Evolutionary conservation across 768 basidiomycete genomes (phyloP).

Genomic region (Hydnomerulius pinastri): DNA sequence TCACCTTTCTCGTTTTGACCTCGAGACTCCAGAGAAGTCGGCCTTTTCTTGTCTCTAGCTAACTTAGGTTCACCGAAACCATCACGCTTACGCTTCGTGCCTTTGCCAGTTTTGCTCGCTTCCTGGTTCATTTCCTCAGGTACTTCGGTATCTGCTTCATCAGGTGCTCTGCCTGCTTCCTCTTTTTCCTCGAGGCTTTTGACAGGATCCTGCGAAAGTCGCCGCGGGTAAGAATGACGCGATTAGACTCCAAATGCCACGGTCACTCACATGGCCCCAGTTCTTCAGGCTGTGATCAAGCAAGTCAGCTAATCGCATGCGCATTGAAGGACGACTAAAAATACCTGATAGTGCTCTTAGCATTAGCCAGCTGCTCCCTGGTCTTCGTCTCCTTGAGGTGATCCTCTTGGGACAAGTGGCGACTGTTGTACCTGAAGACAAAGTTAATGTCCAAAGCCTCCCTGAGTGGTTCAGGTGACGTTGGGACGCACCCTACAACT

Average conservation of each 20-base stretch:
- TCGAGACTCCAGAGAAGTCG: not conserved
- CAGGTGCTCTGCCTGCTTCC: not conserved
- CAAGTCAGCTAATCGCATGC: not conserved
- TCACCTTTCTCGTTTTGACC: not conserved
- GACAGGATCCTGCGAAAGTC: conserved; percentile 26
- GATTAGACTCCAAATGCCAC: no score
- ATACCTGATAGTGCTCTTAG: conserved; percentile 36
- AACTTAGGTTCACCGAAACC: not conserved
- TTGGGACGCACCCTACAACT: conserved; percentile 28
- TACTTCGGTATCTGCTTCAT: not conserved
- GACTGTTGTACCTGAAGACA: conserved; percentile 28
- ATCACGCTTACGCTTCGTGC: conserved; percentile 15
- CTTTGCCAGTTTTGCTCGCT: not conserved
- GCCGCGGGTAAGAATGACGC: not conserved
- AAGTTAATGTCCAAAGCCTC: no score
- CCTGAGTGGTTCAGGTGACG: not conserved
- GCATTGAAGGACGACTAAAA: conserved; percentile 5
- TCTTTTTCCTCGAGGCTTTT: conserved; percentile 23
- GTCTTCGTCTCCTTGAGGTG: conserved; percentile 34
- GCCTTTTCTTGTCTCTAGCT: not conserved
- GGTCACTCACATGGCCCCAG: conserved; percentile 35
- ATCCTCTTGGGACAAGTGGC: conserved; percentile 34
- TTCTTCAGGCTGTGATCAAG: conserved; percentile 27
- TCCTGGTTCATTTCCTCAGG: conserved; percentile 5
- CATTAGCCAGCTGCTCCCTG: conserved; percentile 28